Evolutionary conservation across 2,329 filamentous ascomycete genomes (phyloP).

Genomic region (Colletotrichum endophyticum): DNA sequence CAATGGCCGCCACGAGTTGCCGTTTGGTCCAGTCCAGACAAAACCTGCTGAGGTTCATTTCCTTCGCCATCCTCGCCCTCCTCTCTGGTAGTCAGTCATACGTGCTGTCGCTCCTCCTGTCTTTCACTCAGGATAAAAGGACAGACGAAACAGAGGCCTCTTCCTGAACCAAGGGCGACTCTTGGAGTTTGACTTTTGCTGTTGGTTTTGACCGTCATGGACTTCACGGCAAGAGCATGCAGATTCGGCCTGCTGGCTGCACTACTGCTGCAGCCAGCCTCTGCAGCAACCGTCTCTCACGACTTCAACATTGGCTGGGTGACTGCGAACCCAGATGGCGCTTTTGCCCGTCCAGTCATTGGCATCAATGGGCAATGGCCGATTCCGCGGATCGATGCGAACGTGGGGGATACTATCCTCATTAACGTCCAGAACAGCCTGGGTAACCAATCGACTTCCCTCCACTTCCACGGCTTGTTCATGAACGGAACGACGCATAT

Average conservation of each 20-base stretch:
- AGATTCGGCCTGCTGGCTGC: neutral
- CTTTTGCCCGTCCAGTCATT: conserved; percentile 68
- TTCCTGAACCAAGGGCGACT: neutral
- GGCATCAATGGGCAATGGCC: conserved; percentile 82
- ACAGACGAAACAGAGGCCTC: neutral
- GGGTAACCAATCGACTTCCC: conserved; percentile 65
- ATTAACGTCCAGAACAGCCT: conserved; percentile 65
- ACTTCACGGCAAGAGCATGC: neutral
- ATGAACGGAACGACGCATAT: conserved; percentile 71
- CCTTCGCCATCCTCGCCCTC: neutral
- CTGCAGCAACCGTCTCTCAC: conserved; percentile 53
- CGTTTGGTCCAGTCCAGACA: neutral
- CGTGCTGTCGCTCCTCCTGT: neutral
- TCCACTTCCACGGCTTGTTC: conserved; percentile 76
- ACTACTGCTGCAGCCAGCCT: conserved; percentile 15
- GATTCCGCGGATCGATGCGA: conserved; percentile 67
- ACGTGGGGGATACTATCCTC: conserved; percentile 65
- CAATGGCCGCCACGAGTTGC: conserved; percentile 4
- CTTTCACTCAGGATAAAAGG: neutral
- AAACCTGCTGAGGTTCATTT: neutral
- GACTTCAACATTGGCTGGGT: conserved; percentile 78
- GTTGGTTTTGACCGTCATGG: neutral
- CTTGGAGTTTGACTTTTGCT: neutral
- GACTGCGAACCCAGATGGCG: conserved; percentile 72
- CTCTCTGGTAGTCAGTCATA: neutral